A percentile compares a stretch with the other conserved stretches of the same genome.
Evolutionary conservation across 1,284 basidiomycete genomes (phyloP).

Genomic region (Bjerkandera adusta): DNA sequence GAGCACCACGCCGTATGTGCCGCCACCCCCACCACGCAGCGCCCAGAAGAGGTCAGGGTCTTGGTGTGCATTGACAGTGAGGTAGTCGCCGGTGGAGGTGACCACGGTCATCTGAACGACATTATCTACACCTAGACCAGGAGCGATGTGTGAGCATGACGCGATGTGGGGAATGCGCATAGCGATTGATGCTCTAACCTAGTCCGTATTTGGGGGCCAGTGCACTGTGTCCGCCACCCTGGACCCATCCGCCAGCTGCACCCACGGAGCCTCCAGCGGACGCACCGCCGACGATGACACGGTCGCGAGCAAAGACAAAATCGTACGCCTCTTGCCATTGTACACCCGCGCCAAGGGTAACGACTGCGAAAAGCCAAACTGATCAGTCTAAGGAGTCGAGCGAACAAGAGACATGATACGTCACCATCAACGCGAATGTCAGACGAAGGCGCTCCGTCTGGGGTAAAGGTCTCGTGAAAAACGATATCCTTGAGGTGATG

Average conservation of each 20-base stretch:
- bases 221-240: constrained; percentile 43
- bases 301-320: constrained; percentile 27
- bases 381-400: too few relatives aligned
- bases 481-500: constrained; percentile 25
- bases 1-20: constrained; percentile 40
- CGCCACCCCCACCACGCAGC: constrained; percentile 47
- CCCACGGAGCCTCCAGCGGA: constrained; percentile 33
- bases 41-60: constrained; percentile 49
- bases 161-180: neutral
- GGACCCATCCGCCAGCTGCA: constrained; percentile 37
- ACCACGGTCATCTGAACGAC: constrained; percentile 40
- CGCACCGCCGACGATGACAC: constrained; percentile 27
- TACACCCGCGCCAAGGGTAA: constrained; percentile 43
- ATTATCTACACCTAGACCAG: constrained; percentile 39
- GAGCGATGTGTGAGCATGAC: too few relatives aligned
- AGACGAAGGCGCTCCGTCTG: constrained; percentile 18
- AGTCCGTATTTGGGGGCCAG: constrained; percentile 41
- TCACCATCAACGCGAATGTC: too few relatives aligned
- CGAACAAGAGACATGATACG: too few relatives aligned
- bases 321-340: constrained; percentile 43
- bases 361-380: constrained; percentile 24
- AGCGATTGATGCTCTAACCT: constrained; percentile 28
- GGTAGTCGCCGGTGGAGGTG: constrained; percentile 32
- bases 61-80: constrained; percentile 34
- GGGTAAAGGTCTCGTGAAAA: constrained; percentile 21